Evolutionary conservation across 371 early-diverging fungal genomes (phyloP).

Genomic region (Mortierella sp.): DNA sequence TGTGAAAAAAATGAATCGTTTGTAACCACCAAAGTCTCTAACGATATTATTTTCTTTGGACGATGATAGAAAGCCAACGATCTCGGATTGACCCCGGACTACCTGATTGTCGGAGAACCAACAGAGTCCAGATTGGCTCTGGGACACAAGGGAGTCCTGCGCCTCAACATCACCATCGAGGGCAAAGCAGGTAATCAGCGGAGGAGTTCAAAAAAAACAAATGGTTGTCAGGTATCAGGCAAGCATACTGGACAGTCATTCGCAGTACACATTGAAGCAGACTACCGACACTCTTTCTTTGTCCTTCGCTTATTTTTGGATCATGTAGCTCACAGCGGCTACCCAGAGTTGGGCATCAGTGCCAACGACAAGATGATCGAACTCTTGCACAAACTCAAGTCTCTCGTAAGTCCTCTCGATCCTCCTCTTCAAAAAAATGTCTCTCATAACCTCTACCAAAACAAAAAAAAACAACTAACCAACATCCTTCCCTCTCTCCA

Average conservation of each 20-base stretch:
- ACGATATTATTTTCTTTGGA: background rate
- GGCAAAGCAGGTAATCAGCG: constrained; percentile 58
- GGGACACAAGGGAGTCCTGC: constrained; percentile 64
- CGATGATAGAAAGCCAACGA: constrained; percentile 55
- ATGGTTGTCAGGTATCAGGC: too few species aligned
- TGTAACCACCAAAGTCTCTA: background rate
- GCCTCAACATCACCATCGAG: constrained; percentile 52
- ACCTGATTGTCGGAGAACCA: constrained; percentile 63
- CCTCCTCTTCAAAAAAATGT: too few species aligned
- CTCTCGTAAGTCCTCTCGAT: constrained; percentile 30
- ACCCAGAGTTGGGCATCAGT: constrained; percentile 60
- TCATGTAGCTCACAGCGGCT: constrained; percentile 62
- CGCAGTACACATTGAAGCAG: too few species aligned
- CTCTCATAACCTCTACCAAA: background rate
- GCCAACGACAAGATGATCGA: constrained; percentile 59
- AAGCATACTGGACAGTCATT: background rate
- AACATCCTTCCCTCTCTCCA: background rate
- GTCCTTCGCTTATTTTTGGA: background rate
- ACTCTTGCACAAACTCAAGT: constrained; percentile 36
- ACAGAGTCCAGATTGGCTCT: constrained; percentile 60
- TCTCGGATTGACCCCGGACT: constrained; percentile 54
- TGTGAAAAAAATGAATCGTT: background rate
- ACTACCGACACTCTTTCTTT: background rate
- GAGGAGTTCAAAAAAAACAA: too few species aligned
- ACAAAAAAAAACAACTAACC: background rate